Evolutionary conservation across 306 rosid species (phyloP).

Genomic region (Dicorynia guianensis): DNA sequence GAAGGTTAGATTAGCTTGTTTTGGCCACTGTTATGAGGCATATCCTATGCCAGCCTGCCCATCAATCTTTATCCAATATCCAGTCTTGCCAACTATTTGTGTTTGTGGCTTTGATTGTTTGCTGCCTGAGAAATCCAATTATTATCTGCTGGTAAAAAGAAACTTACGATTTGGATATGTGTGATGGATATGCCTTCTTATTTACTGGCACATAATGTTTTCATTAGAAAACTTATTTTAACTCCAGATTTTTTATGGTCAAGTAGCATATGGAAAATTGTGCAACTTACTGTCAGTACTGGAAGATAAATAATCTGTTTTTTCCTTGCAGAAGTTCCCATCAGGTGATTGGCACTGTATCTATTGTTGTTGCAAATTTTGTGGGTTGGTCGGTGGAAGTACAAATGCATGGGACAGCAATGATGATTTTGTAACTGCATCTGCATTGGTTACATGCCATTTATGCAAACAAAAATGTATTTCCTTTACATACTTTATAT

Average conservation of each 20-base stretch:
- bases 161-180: slow-evolving; percentile 19
- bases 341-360: slow-evolving; percentile 93
- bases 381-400: slow-evolving; percentile 62
- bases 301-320: slow-evolving; percentile 28
- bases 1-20: slow-evolving; percentile 12
- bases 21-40: slow-evolving; percentile 7
- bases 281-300: slow-evolving; percentile 24
- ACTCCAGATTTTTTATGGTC: slow-evolving; percentile 32
- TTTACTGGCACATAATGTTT: slow-evolving; percentile 10
- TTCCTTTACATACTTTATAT: slow-evolving; percentile 25
- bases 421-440: slow-evolving; percentile 42
- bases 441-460: slow-evolving; percentile 60
- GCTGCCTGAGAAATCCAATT: slow-evolving; percentile 18
- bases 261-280: slow-evolving; percentile 24
- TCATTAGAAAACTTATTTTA: slow-evolving; percentile 30
- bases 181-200: slow-evolving; percentile 28
- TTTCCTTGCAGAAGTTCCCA: slow-evolving; percentile 82
- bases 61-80: slow-evolving; percentile 22
- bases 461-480: slow-evolving; percentile 88
- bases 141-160: slow-evolving; percentile 22
- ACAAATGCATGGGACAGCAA: slow-evolving; percentile 42
- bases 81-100: slow-evolving; percentile 7
- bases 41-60: slow-evolving; percentile 14
- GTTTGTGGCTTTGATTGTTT: slow-evolving; percentile 4
- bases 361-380: slow-evolving; percentile 91